Percentiles rank a stretch among this genome's conserved stretches.
These are phyloP conservation scores for Capsicum baccatum DNA, from an alignment of 257 asterid species.

Conservation along the genomic window DNA sequence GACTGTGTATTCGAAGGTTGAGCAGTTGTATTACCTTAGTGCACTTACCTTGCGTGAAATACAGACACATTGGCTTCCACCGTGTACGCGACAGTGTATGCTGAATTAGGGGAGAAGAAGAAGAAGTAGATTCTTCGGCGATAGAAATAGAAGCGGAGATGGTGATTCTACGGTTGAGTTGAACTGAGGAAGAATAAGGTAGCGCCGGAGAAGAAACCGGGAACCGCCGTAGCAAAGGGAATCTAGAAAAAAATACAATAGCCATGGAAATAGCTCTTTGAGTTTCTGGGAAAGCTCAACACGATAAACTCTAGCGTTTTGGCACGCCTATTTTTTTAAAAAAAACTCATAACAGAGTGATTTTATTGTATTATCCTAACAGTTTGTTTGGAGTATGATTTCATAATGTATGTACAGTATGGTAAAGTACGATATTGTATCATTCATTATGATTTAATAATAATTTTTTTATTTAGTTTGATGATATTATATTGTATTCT, in stretches of 20 bases:
- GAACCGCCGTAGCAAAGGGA: constrained; percentile 51
- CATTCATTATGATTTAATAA: too few relatives aligned
- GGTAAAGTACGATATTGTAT: too few relatives aligned
- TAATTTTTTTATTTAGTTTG: too few relatives aligned
- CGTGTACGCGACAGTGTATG: constrained; percentile 31
- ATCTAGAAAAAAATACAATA: constrained; percentile 45
- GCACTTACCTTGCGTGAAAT: constrained; percentile 81
- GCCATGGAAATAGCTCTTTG: constrained; percentile 15
- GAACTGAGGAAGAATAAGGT: constrained; percentile 33
- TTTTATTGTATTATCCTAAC: too few relatives aligned
- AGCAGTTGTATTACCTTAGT: constrained; percentile 59
- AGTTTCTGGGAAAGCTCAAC: too few relatives aligned
- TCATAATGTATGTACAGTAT: too few relatives aligned
- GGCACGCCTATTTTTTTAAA: too few relatives aligned
- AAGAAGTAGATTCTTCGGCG: constrained; percentile 41
- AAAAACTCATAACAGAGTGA: too few relatives aligned
- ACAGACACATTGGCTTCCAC: constrained; percentile 92
- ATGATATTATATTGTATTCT: too few relatives aligned
- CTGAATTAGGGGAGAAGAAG: constrained; percentile 40
- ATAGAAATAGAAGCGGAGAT: constrained; percentile 42
- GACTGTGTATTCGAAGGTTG: neutral
- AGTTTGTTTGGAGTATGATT: too few relatives aligned
- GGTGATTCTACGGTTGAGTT: constrained; percentile 32
- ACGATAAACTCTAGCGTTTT: too few relatives aligned
- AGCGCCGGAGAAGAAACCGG: constrained; percentile 31